Base-by-base conservation (phyloP, 768 basidiomycete genomes). In the Mycena amicta region DNA sequence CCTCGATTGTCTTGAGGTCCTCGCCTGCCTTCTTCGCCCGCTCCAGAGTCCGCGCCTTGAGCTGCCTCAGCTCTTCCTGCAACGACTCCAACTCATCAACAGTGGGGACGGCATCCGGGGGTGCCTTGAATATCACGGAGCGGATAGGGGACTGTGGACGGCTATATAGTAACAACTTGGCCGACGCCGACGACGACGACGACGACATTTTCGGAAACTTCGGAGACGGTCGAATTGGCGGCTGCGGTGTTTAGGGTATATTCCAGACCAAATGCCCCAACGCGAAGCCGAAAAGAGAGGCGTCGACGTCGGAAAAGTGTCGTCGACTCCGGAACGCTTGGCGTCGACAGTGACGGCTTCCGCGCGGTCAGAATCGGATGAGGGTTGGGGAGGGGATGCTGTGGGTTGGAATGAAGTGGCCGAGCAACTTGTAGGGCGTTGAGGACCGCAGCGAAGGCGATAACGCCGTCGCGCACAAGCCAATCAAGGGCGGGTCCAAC, bases 21-120 rank as follows among this genome's bases (percentile, higher is more conserved):
- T 88, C 85, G 29, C 81, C 82, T 0, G 90, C 92, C 76, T 90
- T 92, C 77, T 81, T 85, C 39, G 80, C 83, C 64, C 89, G 81
- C 60, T 87, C 86, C 47, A 85, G 65, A 5, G 84, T 80, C 67
- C 75, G 77, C 64, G 81, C 75, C 66, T 78, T 82, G 52, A 88
- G 72, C 49, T 74, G 60, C 59, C 70, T 75, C 47, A 93, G 83
- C 69, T 92, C 89, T 43, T 76, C 66, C 39, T 87, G 83, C 22
- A 92, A 79, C 22, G 71, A 64, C 57, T 89, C 85, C 50, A 93
- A 83, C 39, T 93, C 92, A 52, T 89, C 86, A 18, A 84, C 83
- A 22, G 86, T 78, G 6, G 92, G 92, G 16, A 93, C 79, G 13
- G 78, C 70, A 56, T 91, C 88, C 56, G 88, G 77, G 1, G 80